Evolutionary conservation across 2,329 filamentous ascomycete species (phyloP), one percentile per base, ranked within the genome.

Genomic region (Penicillium paneum): DNA sequence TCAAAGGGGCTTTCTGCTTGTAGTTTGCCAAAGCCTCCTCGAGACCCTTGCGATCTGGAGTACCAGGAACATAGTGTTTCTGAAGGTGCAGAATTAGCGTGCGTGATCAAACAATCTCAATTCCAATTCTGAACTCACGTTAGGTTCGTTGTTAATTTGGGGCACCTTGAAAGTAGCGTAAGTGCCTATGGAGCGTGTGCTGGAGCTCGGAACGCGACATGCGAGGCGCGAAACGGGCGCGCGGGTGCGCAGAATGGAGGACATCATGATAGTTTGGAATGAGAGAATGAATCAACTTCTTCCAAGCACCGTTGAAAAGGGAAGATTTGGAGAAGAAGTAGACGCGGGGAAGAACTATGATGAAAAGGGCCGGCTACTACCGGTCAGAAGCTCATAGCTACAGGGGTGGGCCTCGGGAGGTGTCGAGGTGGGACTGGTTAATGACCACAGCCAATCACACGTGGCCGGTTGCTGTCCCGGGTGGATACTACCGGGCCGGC

Each of bases 141-240:
- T 99, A n/a, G 91, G 91, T 78, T 99, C 94, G 72, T 99, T 99
- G 71, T 84, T 79, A 65, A 97, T 84, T 60, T 86, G 86, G 46
- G 94, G 94, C 48, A 92, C 83, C 79, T 90, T 93, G 83, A 97
- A 97, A 57, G 85, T 82, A 46, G 91, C 92, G 60, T 96, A 80
- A 8, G 85, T 88, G 86, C 67, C 65, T 41, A 71, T 64, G 21
- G 63, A 57, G 39, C 69, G 65, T 31, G 58, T 60, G 55, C 53
- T 61, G 28, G 61, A 55, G 63, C 54, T 52, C 52, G 55, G 57
- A 53, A 58, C 52, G 56, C 61, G 56, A 54, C 45, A 62, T 55
- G 58, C 52, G 36, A 59, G 54, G 38, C 62, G 61, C 49, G 56
- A 59, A 24, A 62, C 56, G 19, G 66, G 64, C 53, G 57, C 67